Evolutionary conservation across 352 stramenopile genomes (phyloP).

Genomic region (Pythium scleroteichum): DNA sequence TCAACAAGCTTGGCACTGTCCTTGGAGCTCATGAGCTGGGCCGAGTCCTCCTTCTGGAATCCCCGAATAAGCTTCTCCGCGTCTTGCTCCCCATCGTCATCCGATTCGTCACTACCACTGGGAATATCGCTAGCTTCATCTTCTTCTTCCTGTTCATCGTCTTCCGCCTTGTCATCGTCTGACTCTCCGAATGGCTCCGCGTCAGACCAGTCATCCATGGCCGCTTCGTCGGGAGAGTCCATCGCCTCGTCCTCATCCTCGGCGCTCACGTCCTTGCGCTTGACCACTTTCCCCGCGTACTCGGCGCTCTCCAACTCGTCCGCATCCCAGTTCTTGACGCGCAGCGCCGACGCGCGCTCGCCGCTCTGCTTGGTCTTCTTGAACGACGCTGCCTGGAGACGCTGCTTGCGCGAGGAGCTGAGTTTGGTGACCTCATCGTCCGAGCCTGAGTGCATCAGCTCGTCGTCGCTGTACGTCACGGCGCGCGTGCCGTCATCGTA

Average conservation of each 20-base stretch:
- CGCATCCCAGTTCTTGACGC: slow-evolving; percentile 77
- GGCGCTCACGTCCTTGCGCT: slow-evolving; percentile 51
- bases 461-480: slow-evolving; percentile 42
- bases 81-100: slow-evolving; percentile 53
- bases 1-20: slow-evolving; percentile 78
- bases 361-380: slow-evolving; percentile 28
- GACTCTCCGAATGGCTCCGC: slow-evolving; percentile 78
- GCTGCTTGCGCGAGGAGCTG: slow-evolving; percentile 56
- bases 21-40: slow-evolving; percentile 68
- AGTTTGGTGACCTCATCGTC: slow-evolving; percentile 40
- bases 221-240: slow-evolving; percentile 70
- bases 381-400: slow-evolving; percentile 36
- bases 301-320: slow-evolving; percentile 47
- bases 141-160: slow-evolving; percentile 29
- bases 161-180: slow-evolving; percentile 45
- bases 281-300: slow-evolving; percentile 81
- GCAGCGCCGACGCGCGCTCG: slow-evolving; percentile 64
- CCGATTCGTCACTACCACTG: slow-evolving; percentile 36
- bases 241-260: slow-evolving; percentile 35
- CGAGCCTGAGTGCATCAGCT: slow-evolving; percentile 25
- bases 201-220: slow-evolving; percentile 78
- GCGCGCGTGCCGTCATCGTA: slow-evolving; percentile 80
- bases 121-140: slow-evolving; percentile 33
- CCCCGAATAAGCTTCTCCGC: slow-evolving; percentile 75
- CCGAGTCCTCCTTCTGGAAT: slow-evolving; percentile 79